These are phyloP conservation scores for Emmonsiellopsis sp. DNA, from an alignment of 2,329 filamentous ascomycete species.

Conservation along the genomic window DNA sequence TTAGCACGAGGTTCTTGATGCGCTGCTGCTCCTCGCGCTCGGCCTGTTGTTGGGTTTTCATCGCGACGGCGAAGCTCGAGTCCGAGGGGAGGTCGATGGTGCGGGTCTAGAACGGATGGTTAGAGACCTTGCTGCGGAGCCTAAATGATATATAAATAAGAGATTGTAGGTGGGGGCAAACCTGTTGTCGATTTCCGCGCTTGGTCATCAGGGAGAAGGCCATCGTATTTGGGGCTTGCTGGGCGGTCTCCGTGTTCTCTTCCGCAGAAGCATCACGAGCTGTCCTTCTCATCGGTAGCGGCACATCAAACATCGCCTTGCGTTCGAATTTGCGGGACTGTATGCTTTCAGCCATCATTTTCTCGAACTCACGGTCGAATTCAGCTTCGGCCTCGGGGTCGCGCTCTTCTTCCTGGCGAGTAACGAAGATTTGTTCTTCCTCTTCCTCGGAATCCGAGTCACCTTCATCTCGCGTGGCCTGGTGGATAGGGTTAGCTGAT, in stretches of 20 bases:
- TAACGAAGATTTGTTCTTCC: slow-evolving; percentile 87
- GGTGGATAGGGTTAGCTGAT: neutral
- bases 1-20: slow-evolving; percentile 95
- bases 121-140: neutral
- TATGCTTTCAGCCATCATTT: slow-evolving; percentile 95
- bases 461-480: slow-evolving; percentile 36
- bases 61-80: slow-evolving; percentile 88
- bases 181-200: slow-evolving; percentile 90
- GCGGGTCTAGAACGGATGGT: slow-evolving; percentile 53
- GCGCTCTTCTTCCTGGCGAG: slow-evolving; percentile 76
- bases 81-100: slow-evolving; percentile 79
- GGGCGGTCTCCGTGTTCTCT: slow-evolving; percentile 20
- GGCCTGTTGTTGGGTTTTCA: slow-evolving; percentile 91
- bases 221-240: slow-evolving; percentile 58
- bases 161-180: slow-evolving; percentile 26
- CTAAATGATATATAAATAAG: neutral
- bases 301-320: slow-evolving; percentile 91
- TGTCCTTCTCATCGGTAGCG: slow-evolving; percentile 72
- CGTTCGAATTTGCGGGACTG: slow-evolving; percentile 95
- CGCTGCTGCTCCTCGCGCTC: slow-evolving; percentile 94
- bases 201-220: slow-evolving; percentile 94
- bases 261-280: slow-evolving; percentile 48
- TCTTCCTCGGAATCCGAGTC: slow-evolving; percentile 56
- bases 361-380: slow-evolving; percentile 94
- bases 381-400: slow-evolving; percentile 94